These are phyloP conservation scores for Murraya koenigii DNA, from an alignment of 345 rosid genomes.

Conservation along the genomic window DNA sequence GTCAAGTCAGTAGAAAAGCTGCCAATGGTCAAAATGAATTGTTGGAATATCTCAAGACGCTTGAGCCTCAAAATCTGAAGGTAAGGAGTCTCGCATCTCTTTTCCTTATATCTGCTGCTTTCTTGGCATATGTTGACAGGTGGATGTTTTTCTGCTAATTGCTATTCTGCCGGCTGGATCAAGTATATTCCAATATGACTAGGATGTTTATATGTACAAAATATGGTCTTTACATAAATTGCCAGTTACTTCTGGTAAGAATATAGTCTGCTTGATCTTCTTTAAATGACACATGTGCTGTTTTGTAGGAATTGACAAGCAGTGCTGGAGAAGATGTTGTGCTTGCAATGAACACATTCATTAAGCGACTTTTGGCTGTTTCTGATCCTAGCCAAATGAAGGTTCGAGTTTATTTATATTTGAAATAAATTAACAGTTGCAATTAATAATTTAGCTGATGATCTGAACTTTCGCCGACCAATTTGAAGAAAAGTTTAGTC, in stretches of 20 bases:
- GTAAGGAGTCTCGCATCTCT: constrained; percentile 29
- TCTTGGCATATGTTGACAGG: neutral
- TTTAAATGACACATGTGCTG: constrained; percentile 11
- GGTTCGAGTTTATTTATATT: constrained; percentile 38
- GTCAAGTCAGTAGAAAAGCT: constrained; percentile 68
- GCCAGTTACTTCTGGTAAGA: neutral
- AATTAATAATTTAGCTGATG: neutral
- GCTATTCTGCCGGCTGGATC: neutral
- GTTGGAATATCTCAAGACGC: constrained; percentile 83
- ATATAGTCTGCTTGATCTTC: neutral
- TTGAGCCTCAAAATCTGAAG: constrained; percentile 95
- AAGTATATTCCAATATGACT: neutral
- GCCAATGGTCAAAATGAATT: constrained; percentile 71
- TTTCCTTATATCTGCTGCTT: neutral
- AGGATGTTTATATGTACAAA: neutral
- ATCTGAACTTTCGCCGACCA: neutral
- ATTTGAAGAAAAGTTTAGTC: neutral
- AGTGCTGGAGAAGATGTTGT: constrained; percentile 95
- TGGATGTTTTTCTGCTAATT: neutral
- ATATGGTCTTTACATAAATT: constrained; percentile 3
- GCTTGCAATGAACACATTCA: constrained; percentile 87
- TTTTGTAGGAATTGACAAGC: constrained; percentile 78
- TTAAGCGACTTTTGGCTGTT: constrained; percentile 85
- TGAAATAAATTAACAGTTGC: neutral
- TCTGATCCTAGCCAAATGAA: constrained; percentile 84